Conservation (phyloP, 495 filamentous ascomycete genomes). For the Penicillium bialowiezense region DNA sequence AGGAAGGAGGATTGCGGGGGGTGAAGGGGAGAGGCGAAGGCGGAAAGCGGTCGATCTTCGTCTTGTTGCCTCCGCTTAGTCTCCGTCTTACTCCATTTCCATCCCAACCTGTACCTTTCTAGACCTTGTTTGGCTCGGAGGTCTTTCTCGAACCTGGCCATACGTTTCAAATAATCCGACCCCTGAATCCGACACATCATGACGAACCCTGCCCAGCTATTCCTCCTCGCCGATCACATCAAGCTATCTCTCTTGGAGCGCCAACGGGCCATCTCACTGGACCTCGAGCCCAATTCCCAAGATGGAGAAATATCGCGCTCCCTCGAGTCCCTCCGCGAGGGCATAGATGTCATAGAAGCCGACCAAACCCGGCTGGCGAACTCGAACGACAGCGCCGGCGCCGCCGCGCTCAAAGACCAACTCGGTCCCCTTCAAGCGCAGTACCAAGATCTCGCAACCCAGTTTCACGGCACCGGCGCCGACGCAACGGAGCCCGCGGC, state of each 20-base stretch:
- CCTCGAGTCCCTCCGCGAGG: conserved; percentile 79
- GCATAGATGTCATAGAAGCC: conserved; percentile 70
- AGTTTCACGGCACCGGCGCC: conserved; percentile 60
- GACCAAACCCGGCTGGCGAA: conserved; percentile 62
- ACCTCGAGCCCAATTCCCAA: conserved; percentile 78
- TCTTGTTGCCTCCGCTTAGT: conserved; percentile 13
- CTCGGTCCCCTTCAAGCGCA: conserved; percentile 56
- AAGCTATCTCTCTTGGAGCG: conserved; percentile 69
- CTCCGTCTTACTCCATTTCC: conserved; percentile 8
- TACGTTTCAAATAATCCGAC: background rate
- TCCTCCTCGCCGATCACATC: conserved; percentile 55
- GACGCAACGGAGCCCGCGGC: conserved; percentile 59
- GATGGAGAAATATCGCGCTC: conserved; percentile 88
- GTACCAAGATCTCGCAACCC: conserved; percentile 55
- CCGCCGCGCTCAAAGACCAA: conserved; percentile 69
- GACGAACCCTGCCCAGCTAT: conserved; percentile 55
- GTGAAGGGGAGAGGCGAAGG: conserved; percentile 6
- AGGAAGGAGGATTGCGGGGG: conserved; percentile 13
- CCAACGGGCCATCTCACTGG: conserved; percentile 83
- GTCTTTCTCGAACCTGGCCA: conserved; percentile 5
- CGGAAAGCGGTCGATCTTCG: conserved; percentile 25
- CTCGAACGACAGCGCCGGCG: conserved; percentile 50
- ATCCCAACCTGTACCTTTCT: background rate
- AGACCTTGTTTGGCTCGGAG: conserved; percentile 5
- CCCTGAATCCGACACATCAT: conserved; percentile 35